phyloP scores from a whole-genome alignment of 2,329 filamentous ascomycete genomes.

The Tetracladium maxilliforme region DNA sequence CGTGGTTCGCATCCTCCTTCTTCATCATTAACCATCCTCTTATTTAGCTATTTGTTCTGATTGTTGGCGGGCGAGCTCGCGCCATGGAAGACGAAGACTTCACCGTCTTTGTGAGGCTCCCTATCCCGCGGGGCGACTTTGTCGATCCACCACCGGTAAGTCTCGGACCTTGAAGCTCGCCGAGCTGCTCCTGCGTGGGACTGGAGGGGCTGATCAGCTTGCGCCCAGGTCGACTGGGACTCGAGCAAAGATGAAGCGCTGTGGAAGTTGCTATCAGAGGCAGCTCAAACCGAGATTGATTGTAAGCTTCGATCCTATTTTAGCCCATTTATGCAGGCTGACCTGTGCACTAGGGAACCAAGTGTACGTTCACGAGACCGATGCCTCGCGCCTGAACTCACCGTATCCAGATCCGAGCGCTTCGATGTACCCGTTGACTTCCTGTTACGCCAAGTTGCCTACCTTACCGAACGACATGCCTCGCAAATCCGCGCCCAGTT shows the following conservation, averaged over 20 bases:
- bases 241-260: slow-evolving; percentile 71
- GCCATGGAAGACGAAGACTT: no score
- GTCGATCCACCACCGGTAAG: slow-evolving; percentile 75
- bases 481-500: slow-evolving; percentile 85
- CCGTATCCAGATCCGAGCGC: slow-evolving; percentile 40
- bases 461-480: slow-evolving; percentile 82
- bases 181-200: no score
- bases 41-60: no score
- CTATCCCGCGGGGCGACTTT: slow-evolving; percentile 76
- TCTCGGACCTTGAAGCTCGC: slow-evolving; percentile 3
- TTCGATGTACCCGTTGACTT: slow-evolving; percentile 84
- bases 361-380: slow-evolving; percentile 37
- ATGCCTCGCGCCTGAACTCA: slow-evolving; percentile 3
- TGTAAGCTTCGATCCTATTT: slow-evolving; percentile 45
- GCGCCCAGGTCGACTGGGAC: slow-evolving; percentile 86
- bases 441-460: slow-evolving; percentile 82
- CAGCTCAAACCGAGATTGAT: slow-evolving; percentile 70
- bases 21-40: no score
- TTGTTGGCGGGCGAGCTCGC: no score
- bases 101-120: slow-evolving; percentile 83
- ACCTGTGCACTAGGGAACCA: slow-evolving; percentile 57
- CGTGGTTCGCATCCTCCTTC: no score
- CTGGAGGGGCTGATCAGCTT: no score
- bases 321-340: no score
- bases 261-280: slow-evolving; percentile 79